phyloP scores from a whole-genome alignment of 768 basidiomycete genomes.

The Postia placenta region DNA sequence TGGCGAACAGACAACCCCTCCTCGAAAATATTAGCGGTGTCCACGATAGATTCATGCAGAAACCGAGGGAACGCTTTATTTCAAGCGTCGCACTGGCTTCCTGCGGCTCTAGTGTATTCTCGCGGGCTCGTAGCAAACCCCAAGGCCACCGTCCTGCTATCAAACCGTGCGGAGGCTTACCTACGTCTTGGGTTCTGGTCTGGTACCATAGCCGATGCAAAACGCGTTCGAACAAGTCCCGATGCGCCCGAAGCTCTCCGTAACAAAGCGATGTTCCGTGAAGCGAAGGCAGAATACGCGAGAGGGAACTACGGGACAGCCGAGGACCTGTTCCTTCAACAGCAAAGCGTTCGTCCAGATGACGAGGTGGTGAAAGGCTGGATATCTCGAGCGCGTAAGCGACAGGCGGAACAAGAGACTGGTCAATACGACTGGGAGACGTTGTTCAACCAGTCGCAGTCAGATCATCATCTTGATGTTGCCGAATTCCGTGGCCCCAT shows the following conservation, averaged over 20 bases:
- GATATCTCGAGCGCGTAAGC: conserved; percentile 13
- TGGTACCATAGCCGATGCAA: conserved; percentile 21
- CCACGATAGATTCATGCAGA: conserved; percentile 16
- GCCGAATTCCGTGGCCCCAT: conserved; percentile 21
- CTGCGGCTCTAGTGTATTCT: conserved; percentile 24
- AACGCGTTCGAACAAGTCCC: neutral
- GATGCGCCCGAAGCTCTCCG: conserved; percentile 8
- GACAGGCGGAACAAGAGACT: conserved; percentile 15
- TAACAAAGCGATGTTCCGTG: conserved; percentile 22
- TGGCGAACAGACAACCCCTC: conserved; percentile 4
- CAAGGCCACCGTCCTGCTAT: conserved; percentile 12
- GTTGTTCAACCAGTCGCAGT: conserved; percentile 13
- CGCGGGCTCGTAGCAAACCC: conserved; percentile 16
- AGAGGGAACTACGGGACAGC: conserved; percentile 15
- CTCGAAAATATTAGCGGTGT: neutral
- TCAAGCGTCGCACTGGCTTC: conserved; percentile 15
- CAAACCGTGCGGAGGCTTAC: conserved; percentile 25
- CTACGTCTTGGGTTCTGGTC: conserved; percentile 18
- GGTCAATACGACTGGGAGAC: conserved; percentile 22
- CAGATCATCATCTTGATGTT: conserved; percentile 9
- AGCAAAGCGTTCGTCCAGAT: neutral
- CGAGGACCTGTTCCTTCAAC: conserved; percentile 6
- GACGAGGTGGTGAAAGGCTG: conserved; percentile 10
- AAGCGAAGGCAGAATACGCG: conserved; percentile 21
- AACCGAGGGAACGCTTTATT: conserved; percentile 20